Percentiles rank a stretch among this genome's conserved stretches.
These are phyloP conservation scores for Hibiscus tridactylites DNA, from an alignment of 345 rosid species.

Conservation along the genomic window DNA sequence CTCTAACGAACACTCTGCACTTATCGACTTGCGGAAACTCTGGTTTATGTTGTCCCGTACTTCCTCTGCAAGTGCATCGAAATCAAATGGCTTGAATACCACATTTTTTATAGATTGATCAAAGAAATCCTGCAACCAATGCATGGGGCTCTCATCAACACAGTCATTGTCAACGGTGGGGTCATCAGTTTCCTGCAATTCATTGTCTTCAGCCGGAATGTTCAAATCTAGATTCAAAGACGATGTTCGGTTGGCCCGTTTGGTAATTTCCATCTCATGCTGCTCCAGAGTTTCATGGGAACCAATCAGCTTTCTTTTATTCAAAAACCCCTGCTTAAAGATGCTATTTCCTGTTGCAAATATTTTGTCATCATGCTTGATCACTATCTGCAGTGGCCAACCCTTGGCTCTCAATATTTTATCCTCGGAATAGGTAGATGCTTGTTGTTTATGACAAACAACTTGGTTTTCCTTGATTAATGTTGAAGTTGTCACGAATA, in stretches of 20 bases:
- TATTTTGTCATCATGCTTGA: conserved; percentile 22
- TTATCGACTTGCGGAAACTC: conserved; percentile 24
- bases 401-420: conserved; percentile 38
- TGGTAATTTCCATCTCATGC: conserved; percentile 26
- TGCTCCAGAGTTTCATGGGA: conserved; percentile 21
- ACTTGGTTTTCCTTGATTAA: conserved; percentile 10
- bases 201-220: conserved; percentile 47
- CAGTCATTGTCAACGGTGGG: conserved; percentile 18
- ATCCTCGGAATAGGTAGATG: conserved; percentile 37
- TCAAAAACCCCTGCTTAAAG: conserved; percentile 16
- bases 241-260: conserved; percentile 34
- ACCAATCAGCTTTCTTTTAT: conserved; percentile 47
- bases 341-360: not conserved
- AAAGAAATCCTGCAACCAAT: conserved; percentile 47
- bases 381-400: conserved; percentile 35
- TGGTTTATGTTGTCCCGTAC: conserved; percentile 25
- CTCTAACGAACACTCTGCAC: conserved; percentile 32
- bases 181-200: conserved; percentile 14
- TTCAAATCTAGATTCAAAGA: conserved; percentile 53
- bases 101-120: conserved; percentile 24
- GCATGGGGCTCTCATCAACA: conserved; percentile 26
- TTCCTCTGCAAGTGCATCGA: conserved; percentile 40
- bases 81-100: conserved; percentile 55
- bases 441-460: conserved; percentile 3
- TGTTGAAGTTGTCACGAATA: conserved; percentile 47